Base-by-base conservation (phyloP, 1,284 basidiomycete species). In the Cystobasidium pallidum region DNA sequence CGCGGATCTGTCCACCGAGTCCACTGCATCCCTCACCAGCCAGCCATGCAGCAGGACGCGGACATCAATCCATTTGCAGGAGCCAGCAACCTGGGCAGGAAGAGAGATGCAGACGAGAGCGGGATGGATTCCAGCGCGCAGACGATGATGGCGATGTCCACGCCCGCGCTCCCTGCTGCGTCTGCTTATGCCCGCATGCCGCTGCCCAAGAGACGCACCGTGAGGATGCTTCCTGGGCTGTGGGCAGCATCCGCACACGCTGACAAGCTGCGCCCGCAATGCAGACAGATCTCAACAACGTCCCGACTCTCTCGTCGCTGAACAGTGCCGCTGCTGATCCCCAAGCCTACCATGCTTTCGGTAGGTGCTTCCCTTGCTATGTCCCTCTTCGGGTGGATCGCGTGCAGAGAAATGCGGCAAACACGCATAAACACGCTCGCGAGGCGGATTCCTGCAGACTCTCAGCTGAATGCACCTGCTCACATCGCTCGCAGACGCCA, bases 21-120 rank as follows among this genome's bases (percentile, higher is more conserved):
- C n/a, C n/a, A n/a, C n/a, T n/a, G n/a, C n/a, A n/a, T n/a, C n/a
- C n/a, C 13, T 15, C 43, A n/a, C 43, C 15, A 8, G 15, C 43
- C 36, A 8, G 43, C 43, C 43, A 45, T 19, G 62, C 62, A 51
- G 62, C 43, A 65, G 15, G 28, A 65, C 32, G 8, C 11, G 11
- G 8, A 3, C 3, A 28, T 19, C n/a, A 66, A 66, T 21, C 64
- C 64, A 36, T 66, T 55, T 49, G 64, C 43, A 36, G 21, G 30
- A 13, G 63, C 36, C 10, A 34, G 30, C 64, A 66, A 39, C 51
- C 39, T 66, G 32, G 30, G 32, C 28, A 54, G 52, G 34, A 66
- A 66, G 64, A 49, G 64, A 52, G 64, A 47, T 36, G 52, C 49
- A 52, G 64, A 57, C 13, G 64, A 66, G 64, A 52, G 39, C 10